phyloP scores from a whole-genome alignment of 176 grass and related monocot genomes.

The Alloteropsis semialata region DNA sequence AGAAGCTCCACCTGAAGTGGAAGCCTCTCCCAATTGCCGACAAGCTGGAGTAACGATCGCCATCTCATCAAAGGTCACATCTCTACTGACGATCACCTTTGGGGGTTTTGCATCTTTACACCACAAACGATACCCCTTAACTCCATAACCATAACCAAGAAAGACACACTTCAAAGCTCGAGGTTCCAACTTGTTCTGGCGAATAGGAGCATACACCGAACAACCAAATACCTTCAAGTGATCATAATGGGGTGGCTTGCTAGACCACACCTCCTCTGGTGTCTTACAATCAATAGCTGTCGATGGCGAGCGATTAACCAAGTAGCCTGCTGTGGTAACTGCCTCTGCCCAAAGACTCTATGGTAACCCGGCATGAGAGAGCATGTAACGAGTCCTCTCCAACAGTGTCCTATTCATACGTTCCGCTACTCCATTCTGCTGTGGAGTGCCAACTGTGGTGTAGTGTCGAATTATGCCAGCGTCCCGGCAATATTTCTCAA shows the following conservation, averaged over 20 bases:
- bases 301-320: background rate
- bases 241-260: background rate
- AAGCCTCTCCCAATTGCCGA: background rate
- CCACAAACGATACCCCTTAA: conserved; percentile 19
- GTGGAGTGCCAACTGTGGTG: background rate
- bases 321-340: background rate
- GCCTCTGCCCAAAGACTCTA: background rate
- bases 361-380: conserved; percentile 1
- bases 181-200: background rate
- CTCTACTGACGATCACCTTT: background rate
- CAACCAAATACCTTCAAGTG: conserved; percentile 10
- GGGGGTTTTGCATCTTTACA: background rate
- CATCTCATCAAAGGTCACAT: background rate
- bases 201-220: background rate
- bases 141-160: conserved; percentile 3
- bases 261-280: conserved; percentile 1
- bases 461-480: background rate
- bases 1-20: background rate
- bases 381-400: conserved; percentile 4
- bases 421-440: background rate
- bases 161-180: conserved; percentile 3
- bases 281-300: conserved; percentile 9
- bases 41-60: background rate
- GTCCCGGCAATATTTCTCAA: background rate
- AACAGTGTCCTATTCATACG: conserved; percentile 30